Conservation (phyloP, 257 asterid genomes). For the Gardenia jasminoides region DNA sequence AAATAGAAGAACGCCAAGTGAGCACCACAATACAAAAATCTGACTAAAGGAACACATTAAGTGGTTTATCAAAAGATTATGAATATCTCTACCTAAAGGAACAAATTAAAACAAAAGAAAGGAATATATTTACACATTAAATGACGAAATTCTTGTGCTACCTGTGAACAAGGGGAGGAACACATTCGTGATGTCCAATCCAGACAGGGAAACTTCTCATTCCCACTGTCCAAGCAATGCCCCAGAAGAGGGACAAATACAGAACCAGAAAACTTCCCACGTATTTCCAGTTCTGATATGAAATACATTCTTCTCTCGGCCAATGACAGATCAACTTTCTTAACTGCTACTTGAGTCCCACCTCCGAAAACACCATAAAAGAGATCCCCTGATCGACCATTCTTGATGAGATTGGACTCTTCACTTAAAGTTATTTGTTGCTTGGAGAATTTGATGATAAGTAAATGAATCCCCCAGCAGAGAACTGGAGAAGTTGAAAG, state of each 20-base stretch:
- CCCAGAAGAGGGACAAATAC: slow-evolving; percentile 9
- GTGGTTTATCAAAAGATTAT: too few relatives aligned
- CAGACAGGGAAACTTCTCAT: neutral
- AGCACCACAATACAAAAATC: neutral
- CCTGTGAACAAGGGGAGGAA: slow-evolving; percentile 17
- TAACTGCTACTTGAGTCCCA: neutral
- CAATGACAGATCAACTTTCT: neutral
- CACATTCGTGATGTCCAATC: slow-evolving; percentile 2
- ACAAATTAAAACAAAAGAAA: neutral
- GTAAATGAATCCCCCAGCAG: neutral
- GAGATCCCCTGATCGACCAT: neutral
- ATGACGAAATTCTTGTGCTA: neutral
- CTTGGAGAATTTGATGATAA: neutral
- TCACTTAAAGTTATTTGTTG: neutral
- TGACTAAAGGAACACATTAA: neutral
- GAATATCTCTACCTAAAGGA: neutral
- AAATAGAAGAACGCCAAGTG: neutral
- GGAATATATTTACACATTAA: neutral
- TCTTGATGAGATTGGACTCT: neutral
- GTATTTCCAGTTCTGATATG: neutral
- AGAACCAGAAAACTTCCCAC: neutral
- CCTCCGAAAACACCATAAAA: neutral
- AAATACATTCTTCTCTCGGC: too few relatives aligned
- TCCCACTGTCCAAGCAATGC: neutral
- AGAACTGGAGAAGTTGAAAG: neutral